Evolutionary conservation across 2,329 filamentous ascomycete species (phyloP).

Genomic region (Exophiala sp.): DNA sequence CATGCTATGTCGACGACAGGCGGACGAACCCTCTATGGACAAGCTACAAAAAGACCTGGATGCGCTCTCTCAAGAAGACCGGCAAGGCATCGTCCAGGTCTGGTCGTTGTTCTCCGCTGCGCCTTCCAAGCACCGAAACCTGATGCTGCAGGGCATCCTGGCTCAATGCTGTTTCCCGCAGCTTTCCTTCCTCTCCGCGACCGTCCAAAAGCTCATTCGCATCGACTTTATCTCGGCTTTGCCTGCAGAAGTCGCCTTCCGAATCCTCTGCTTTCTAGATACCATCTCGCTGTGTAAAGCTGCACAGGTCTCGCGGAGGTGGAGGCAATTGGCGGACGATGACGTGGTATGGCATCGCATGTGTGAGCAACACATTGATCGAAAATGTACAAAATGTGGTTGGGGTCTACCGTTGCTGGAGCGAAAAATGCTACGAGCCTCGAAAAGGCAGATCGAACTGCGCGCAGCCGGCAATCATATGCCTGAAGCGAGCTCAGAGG

Average conservation of each 20-base stretch:
- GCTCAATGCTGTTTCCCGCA: slow-evolving; percentile 98
- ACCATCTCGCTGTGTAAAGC: slow-evolving; percentile 94
- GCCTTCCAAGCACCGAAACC: slow-evolving; percentile 84
- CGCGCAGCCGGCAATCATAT: slow-evolving; percentile 57
- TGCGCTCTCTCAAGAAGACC: slow-evolving; percentile 74
- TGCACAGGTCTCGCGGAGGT: slow-evolving; percentile 84
- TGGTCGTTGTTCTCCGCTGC: slow-evolving; percentile 98
- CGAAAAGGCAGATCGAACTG: slow-evolving; percentile 78
- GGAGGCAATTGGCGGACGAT: slow-evolving; percentile 88
- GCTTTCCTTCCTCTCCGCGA: slow-evolving; percentile 84
- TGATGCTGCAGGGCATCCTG: slow-evolving; percentile 95
- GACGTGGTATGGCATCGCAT: slow-evolving; percentile 97
- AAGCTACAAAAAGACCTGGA: slow-evolving; percentile 86
- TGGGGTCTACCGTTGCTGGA: slow-evolving; percentile 91
- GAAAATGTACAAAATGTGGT: slow-evolving; percentile 91
- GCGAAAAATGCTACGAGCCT: slow-evolving; percentile 78
- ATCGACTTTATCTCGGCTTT: slow-evolving; percentile 93
- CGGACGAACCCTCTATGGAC: slow-evolving; percentile 94
- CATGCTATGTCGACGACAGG: slow-evolving; percentile 85
- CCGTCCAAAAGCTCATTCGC: slow-evolving; percentile 90
- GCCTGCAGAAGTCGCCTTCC: slow-evolving; percentile 85
- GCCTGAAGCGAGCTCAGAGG: slow-evolving; percentile 53
- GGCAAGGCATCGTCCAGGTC: slow-evolving; percentile 93
- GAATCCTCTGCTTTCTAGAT: slow-evolving; percentile 88
- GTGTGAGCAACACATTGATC: slow-evolving; percentile 95